These are phyloP conservation scores for Pythium brassicae DNA, from an alignment of 352 stramenopile genomes.

Conservation along the genomic window DNA sequence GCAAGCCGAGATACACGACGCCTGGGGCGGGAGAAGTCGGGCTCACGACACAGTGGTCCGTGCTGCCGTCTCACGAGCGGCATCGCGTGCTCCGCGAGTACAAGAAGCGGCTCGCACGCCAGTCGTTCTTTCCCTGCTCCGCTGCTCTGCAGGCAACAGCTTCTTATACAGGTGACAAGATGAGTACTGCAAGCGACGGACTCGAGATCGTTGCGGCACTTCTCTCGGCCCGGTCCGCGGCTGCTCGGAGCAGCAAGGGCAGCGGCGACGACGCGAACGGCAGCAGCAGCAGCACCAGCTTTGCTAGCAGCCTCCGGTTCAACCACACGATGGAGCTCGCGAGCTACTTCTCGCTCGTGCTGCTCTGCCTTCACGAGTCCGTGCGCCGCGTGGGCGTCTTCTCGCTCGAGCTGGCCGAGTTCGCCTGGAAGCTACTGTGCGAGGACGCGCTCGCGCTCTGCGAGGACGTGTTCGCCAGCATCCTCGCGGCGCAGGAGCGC, in stretches of 20 bases:
- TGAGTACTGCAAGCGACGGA: not conserved
- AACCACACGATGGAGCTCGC: conserved; percentile 14
- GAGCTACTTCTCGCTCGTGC: conserved; percentile 24
- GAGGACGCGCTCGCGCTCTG: conserved; percentile 22
- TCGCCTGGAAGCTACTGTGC: conserved; percentile 23
- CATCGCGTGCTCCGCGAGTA: conserved; percentile 6
- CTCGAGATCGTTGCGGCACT: conserved; percentile 4
- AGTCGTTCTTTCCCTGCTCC: conserved; percentile 18
- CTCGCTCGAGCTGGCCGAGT: conserved; percentile 27
- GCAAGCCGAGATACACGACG: not conserved
- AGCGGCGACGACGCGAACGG: not conserved
- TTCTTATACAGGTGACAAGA: not conserved
- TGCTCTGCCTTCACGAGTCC: conserved; percentile 36
- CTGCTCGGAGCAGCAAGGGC: not conserved
- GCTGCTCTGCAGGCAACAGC: not conserved
- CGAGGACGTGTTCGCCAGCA: conserved; percentile 14
- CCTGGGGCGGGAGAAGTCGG: no score
- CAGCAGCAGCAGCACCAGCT: not conserved
- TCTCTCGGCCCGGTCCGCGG: not conserved
- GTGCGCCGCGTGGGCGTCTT: conserved; percentile 26
- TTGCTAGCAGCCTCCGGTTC: not conserved
- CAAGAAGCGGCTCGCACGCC: conserved; percentile 15
- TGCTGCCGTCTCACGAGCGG: conserved; percentile 12
- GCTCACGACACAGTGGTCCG: conserved; percentile 13
- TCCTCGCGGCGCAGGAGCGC: conserved; percentile 5